phyloP scores from a whole-genome alignment of 2,329 filamentous ascomycete species.

The Ustilaginoidea virens region DNA sequence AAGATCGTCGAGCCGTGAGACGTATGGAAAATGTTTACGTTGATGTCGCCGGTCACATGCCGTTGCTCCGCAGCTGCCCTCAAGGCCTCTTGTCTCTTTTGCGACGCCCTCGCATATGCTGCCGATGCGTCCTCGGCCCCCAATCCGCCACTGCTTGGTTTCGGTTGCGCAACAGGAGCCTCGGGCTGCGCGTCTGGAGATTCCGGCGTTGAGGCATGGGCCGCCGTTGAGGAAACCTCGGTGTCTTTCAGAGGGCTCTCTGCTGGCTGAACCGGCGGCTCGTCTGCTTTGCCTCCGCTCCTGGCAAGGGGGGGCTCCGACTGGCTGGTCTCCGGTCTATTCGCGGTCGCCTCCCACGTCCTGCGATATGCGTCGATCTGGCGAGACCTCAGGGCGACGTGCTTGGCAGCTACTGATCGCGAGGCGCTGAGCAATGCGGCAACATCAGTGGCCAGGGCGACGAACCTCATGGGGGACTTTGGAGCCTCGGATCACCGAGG shows the following conservation, averaged over 20 bases:
- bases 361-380: slow-evolving; percentile 36
- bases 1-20: slow-evolving; percentile 28
- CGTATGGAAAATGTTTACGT: slow-evolving; percentile 34
- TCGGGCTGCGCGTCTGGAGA: too few relatives aligned
- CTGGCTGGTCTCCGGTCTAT: too few relatives aligned
- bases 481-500: slow-evolving; percentile 9
- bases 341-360: slow-evolving; percentile 28
- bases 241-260: too few relatives aligned
- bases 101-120: slow-evolving; percentile 4
- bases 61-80: slow-evolving; percentile 10
- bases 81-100: slow-evolving; percentile 4
- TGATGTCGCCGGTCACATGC: slow-evolving; percentile 23
- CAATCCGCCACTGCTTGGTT: background rate
- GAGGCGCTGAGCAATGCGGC: slow-evolving; percentile 56
- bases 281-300: too few relatives aligned
- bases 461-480: slow-evolving; percentile 37
- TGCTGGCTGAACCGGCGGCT: too few relatives aligned
- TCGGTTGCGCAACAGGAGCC: background rate
- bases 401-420: slow-evolving; percentile 48
- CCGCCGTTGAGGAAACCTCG: too few relatives aligned
- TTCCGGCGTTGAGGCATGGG: too few relatives aligned
- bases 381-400: slow-evolving; percentile 39
- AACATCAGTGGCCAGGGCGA: slow-evolving; percentile 52
- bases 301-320: too few relatives aligned
- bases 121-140: background rate